phyloP scores from a whole-genome alignment of 2,329 filamentous ascomycete genomes.

The Dryadomyces quercus-mongolicae region DNA sequence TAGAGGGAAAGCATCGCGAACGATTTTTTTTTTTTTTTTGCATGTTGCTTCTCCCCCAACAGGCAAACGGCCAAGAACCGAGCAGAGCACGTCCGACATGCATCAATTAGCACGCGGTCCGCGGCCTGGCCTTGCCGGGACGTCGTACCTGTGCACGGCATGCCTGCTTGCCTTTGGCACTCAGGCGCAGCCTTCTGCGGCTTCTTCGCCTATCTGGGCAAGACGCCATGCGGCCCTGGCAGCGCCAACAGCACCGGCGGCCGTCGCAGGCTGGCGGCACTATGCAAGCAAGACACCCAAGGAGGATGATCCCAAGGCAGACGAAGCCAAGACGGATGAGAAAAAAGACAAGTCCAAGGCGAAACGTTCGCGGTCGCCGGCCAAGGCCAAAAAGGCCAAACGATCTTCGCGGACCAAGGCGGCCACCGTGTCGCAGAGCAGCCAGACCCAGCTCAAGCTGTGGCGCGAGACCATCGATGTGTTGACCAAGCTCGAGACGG shows the following conservation, averaged over 20 bases:
- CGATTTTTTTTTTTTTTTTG: not conserved
- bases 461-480: conserved; percentile 17
- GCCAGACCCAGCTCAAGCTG: conserved; percentile 10
- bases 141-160: conserved; percentile 17
- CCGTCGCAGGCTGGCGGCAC: not conserved
- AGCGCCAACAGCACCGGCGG: too few species aligned
- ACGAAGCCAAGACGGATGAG: not conserved
- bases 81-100: conserved; percentile 14
- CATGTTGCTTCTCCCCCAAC: too few species aligned
- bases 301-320: not conserved
- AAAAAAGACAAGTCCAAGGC: not conserved
- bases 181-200: not conserved
- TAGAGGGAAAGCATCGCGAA: too few species aligned
- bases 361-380: not conserved
- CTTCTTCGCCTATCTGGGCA: not conserved
- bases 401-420: not conserved
- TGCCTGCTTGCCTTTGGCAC: conserved; percentile 9
- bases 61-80: not conserved
- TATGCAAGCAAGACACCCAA: not conserved
- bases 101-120: conserved; percentile 18
- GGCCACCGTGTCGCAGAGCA: not conserved
- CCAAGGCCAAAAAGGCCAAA: conserved; percentile 1
- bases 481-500: conserved; percentile 14
- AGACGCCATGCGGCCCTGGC: not conserved
- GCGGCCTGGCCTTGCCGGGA: conserved; percentile 16